A percentile compares a stretch with the other conserved stretches of the same genome.
These are phyloP conservation scores for Adiantum capillusveneris DNA, from an alignment of 75 land plant genomes.

Conservation along the genomic window DNA sequence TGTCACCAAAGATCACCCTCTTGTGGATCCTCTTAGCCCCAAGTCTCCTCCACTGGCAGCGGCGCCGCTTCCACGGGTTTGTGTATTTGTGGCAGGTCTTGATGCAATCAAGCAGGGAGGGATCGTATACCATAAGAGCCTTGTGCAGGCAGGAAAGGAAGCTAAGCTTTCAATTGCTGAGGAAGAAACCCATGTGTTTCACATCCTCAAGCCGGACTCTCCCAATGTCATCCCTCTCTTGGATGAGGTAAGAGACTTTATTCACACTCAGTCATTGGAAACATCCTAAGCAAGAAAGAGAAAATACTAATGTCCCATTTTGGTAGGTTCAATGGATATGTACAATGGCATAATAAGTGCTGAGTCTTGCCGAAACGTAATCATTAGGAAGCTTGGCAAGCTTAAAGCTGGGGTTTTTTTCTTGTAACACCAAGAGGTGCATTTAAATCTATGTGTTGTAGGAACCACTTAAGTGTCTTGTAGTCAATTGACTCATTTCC, in stretches of 20 bases:
- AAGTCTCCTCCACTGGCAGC: not conserved
- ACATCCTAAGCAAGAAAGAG: too few relatives aligned
- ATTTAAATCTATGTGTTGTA: too few relatives aligned
- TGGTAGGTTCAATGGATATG: too few relatives aligned
- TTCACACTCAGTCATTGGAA: too few relatives aligned
- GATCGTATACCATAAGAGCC: conserved; percentile 29
- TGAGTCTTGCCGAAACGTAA: too few relatives aligned
- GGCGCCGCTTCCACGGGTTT: conserved; percentile 26
- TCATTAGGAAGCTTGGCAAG: too few relatives aligned
- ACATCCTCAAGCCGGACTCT: conserved; percentile 6
- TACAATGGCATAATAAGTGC: too few relatives aligned
- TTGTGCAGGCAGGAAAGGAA: conserved; percentile 13
- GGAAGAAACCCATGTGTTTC: conserved; percentile 9
- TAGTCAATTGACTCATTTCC: too few relatives aligned
- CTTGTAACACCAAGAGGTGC: too few relatives aligned
- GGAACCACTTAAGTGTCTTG: too few relatives aligned
- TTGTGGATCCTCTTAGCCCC: not conserved
- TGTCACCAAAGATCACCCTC: not conserved
- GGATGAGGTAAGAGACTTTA: not conserved
- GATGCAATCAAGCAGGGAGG: conserved; percentile 60
- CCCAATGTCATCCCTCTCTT: not conserved
- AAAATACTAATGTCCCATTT: too few relatives aligned
- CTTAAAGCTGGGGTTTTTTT: too few relatives aligned
- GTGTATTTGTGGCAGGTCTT: conserved; percentile 40
- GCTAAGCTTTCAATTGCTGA: conserved; percentile 5